Evolutionary conservation across 768 basidiomycete species (phyloP), one percentile per base, ranked within the genome.

Genomic region (Psilocybe cyanescens): DNA sequence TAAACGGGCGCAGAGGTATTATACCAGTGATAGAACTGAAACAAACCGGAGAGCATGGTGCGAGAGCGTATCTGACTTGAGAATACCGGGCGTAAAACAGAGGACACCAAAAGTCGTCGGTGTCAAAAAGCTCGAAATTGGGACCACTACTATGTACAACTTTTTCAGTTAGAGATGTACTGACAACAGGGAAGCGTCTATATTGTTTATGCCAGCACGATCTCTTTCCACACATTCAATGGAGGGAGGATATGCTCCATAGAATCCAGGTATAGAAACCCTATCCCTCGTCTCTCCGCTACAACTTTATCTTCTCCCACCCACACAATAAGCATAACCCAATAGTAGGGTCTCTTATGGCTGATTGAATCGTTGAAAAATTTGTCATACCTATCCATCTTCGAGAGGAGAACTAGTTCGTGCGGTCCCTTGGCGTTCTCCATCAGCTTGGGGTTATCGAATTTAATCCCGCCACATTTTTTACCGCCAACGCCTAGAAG

Each of bases 321-420:
- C 58, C 58, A 59, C 8, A 41, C 37, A 37, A 59, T 59, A 16
- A 59, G 49, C 58, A 59, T 59, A 12, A 44, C 58, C 49, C 48
- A 59, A 41, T 51, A 52, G 37, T 51, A 39, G 2, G 48, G 48
- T 29, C 37, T 33, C 8, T 50, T 31, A 31, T 29, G 11, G 6
- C 3, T 29, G 17, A 31, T 30, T 2, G 17, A 28, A 41, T 58
- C 31, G 6, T 58, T 37, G 33, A 58, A 50, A 8, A 58, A 51
- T 4, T 44, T n/a, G 24, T 44, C 24, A 16, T 51, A 59, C 11
- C 19, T 6, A 37, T 59, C 50, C 24, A 52, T 28, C 29, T 39
- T 44, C 6, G 58, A 59, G 12, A 59, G 58, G 0, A 59, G 31
- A 4, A 59, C 30, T 4, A 59, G 24, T 44, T 59, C 58, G 24